Base-by-base conservation (phyloP, 202 grass and related monocot species). In the Brachypodium distachyon region DNA sequence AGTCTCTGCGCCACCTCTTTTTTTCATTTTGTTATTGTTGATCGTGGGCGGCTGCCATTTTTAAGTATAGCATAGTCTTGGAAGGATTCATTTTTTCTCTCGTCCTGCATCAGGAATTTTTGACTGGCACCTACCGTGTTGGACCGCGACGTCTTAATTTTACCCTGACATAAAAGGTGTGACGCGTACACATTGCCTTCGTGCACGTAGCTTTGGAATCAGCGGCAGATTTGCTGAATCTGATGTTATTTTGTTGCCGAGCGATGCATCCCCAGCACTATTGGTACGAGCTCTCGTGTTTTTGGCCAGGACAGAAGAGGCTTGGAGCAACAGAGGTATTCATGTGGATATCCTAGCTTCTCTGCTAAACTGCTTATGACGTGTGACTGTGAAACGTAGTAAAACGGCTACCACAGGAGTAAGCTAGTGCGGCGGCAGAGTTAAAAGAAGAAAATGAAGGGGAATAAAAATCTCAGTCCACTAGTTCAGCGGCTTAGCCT, bases 381-480 rank as follows among this genome's bases (percentile, higher is more conserved):
- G 72, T n/a, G 0, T 81, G 72, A 81, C 46, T 46, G 37, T 21
- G 82, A 85, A 26, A 73, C 22, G 57, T 68, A 81, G 9, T 3
- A 12, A 16, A 25, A 76, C 52, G 16, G 53, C 7, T 36, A 76
- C 70, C 50, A 52, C 60, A 41, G 50, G 76, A 42, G 61, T 13
- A n/a, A 57, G 27, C 46, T 28, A 31, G 47, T 66, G 75, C 75
- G 17, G 75, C 75, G 17, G 18, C 29, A 12, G n/a, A 4, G 37
- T 25, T 65, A 12, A 57, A 69, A 47, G 50, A 72, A 32, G 76
- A 73, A 52, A 39, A 54, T 22, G 77, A 76, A 55, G 7, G n/a
- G 26, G 5, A 63, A 1, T 19, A 63, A 38, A 33, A 19, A 18
- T 21, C 18, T 14, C 5, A 36, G 9, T 14, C 82, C 67, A 72